Conservation (phyloP, 768 basidiomycete species). For the Xerocomellus chrysenteron region DNA sequence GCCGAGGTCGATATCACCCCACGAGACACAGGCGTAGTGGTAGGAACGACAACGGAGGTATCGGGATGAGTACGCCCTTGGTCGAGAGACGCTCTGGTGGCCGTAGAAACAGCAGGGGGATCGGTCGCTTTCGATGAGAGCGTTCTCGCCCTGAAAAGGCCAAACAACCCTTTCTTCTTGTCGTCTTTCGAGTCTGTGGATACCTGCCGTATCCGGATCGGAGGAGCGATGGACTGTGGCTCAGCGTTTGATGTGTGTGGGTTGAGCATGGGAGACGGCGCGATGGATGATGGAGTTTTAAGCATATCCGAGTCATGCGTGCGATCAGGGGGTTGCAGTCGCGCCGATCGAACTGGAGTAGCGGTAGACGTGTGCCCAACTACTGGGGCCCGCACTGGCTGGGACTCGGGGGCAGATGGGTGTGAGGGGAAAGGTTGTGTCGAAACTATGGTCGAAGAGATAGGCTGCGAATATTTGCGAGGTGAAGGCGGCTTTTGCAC, state of each 20-base stretch:
- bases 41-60: not conserved
- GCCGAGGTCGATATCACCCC: conserved; percentile 9
- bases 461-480: conserved; percentile 30
- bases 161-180: conserved; percentile 34
- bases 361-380: conserved; percentile 33
- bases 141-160: conserved; percentile 32
- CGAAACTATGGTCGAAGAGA: conserved; percentile 23
- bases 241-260: conserved; percentile 22
- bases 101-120: conserved; percentile 21
- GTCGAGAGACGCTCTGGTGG: conserved; percentile 20
- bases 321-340: conserved; percentile 29
- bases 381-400: conserved; percentile 25
- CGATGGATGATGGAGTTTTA: conserved; percentile 65
- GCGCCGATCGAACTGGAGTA: conserved; percentile 27
- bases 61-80: conserved; percentile 17
- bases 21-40: conserved; percentile 10
- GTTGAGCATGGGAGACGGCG: conserved; percentile 46
- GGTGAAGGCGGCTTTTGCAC: conserved; percentile 28
- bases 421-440: conserved; percentile 32
- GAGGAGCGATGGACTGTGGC: conserved; percentile 11
- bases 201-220: conserved; percentile 22
- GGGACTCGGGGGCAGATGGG: conserved; percentile 17
- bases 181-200: conserved; percentile 36
- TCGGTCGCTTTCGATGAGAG: conserved; percentile 31
- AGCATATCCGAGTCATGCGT: conserved; percentile 52